phyloP scores from a whole-genome alignment of 1,284 basidiomycete species.

The Filobasidium uniguttulatum region DNA sequence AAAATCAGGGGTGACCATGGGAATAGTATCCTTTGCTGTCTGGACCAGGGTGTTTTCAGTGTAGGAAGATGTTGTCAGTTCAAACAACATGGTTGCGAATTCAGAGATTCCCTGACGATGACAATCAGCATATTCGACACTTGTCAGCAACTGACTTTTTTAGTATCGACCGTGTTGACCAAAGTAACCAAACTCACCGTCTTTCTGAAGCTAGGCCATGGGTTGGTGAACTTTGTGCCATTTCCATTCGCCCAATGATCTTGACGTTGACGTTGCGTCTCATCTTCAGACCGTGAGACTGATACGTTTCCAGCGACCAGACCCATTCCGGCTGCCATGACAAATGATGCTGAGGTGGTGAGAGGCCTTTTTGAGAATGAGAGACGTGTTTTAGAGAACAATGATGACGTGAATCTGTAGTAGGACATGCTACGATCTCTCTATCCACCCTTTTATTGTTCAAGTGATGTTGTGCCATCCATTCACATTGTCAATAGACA shows the following conservation, averaged over 20 bases:
- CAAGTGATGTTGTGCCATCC: too few relatives aligned
- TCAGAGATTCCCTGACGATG: conserved; percentile 7
- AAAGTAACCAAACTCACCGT: conserved; percentile 15
- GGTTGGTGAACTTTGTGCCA: conserved; percentile 36
- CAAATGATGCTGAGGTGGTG: too few relatives aligned
- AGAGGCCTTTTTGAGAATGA: too few relatives aligned
- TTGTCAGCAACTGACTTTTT: neutral
- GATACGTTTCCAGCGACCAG: too few relatives aligned
- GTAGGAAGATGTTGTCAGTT: conserved; percentile 13
- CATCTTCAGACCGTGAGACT: too few relatives aligned
- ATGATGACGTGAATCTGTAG: too few relatives aligned
- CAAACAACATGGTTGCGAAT: conserved; percentile 14
- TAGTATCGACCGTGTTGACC: neutral
- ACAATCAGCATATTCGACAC: neutral
- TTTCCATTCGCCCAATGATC: conserved; percentile 29
- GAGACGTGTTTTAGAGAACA: too few relatives aligned
- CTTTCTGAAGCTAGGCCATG: conserved; percentile 37
- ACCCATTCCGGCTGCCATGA: too few relatives aligned
- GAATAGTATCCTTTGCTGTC: conserved; percentile 15
- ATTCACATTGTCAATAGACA: too few relatives aligned
- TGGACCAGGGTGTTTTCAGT: conserved; percentile 1
- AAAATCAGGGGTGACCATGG: conserved; percentile 22
- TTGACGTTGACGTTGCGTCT: too few relatives aligned
- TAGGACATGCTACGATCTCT: too few relatives aligned
- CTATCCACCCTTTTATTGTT: too few relatives aligned